Base-by-base conservation (phyloP, 2,329 filamentous ascomycete genomes). In the Penicillium brasilianum region DNA sequence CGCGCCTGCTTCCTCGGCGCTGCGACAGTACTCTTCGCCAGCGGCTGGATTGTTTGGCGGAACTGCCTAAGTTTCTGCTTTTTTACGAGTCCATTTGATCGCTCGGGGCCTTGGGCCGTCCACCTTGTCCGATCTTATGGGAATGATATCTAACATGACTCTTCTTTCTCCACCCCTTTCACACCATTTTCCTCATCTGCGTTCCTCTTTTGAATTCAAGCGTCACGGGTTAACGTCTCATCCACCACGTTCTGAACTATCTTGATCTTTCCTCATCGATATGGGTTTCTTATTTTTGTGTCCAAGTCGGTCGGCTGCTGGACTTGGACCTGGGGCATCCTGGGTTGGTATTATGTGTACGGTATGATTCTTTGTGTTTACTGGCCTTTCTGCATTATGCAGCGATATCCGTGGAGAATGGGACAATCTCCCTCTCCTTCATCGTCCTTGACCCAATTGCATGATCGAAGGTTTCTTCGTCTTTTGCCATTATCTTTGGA, bases 21-120 rank as follows among this genome's bases (percentile, higher is more conserved):
- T 75, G 20, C 74, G 77, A 48, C 76, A 78, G 60, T 77, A 75
- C 62, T 70, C 72, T 59, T 77, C 78, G 59, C 75, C 77, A 46
- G 70, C 71, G 22, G 68, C 74, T 57, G 74, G 76, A 32, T 72
- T 77, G 63, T 78, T 74, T 60, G 70, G 69, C 63, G 69, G 61
- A 57, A 62, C 62, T 53, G 66, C 61, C 54, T 67, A 64, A 62
- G 56, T 50, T 50, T 37, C 39, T 28, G 25, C 50, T 28, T 34
- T 14, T 20, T 34, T 30, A 30, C 37, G 52, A 43, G 52, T 34
- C 30, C 25, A 34, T 22, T 55, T 55, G 25, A 32, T 20, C 3
- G 16, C n/a, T 39, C 3, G 8, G 22, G 36, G 16, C 22, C 20
- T 30, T 3, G 20, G 34, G 9, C 7, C 10, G 20, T 34, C 25